Evolutionary conservation across 805 yeast genomes (phyloP), one percentile per base, ranked within the genome.

Genomic region (Candida corydali): DNA sequence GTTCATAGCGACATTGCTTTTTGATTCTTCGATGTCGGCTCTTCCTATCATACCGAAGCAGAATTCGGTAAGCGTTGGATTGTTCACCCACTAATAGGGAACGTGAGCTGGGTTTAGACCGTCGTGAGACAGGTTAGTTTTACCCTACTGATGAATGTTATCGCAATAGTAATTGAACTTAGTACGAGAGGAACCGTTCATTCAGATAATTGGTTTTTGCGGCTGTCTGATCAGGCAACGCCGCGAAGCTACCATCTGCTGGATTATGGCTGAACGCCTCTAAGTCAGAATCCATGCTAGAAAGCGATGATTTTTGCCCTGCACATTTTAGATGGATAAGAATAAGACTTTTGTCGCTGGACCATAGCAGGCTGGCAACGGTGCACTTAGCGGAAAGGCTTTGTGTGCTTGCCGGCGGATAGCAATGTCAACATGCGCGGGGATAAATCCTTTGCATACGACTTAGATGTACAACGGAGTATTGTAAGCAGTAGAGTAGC

Each of bases 31-130:
- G 69, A 64, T 63, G 67, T 64, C 69, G 67, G 69, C 69, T 64
- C 70, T 64, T 63, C 68, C 69, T 65, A 62, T 65, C 70, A 62
- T 65, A 61, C 69, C 67, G 69, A 64, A 64, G 70, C 71, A 65
- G 69, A 62, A 37, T 37, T 37, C 40, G 40, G 40, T 33, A 32
- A 32, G 36, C 63, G 69, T 62, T 62, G 67, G 66, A 63, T 62
- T 63, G 69, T 63, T 59, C 67, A 61, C 66, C 68, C 69, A 63
- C 65, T 61, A 61, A 62, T 59, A 58, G 67, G 68, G 69, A 63
- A 60, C 66, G 69, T 62, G 69, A 63, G 50, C 49, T 44, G 47
- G 47, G 66, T 60, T 59, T 60, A 61, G 65, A 60, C 64, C 64
- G 68, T 61, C 66, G 65, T 61, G 66, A 61, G 65, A 62, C 66